Conservation (phyloP, 495 filamentous ascomycete species). For the Hyaloscypha hepaticicola region DNA sequence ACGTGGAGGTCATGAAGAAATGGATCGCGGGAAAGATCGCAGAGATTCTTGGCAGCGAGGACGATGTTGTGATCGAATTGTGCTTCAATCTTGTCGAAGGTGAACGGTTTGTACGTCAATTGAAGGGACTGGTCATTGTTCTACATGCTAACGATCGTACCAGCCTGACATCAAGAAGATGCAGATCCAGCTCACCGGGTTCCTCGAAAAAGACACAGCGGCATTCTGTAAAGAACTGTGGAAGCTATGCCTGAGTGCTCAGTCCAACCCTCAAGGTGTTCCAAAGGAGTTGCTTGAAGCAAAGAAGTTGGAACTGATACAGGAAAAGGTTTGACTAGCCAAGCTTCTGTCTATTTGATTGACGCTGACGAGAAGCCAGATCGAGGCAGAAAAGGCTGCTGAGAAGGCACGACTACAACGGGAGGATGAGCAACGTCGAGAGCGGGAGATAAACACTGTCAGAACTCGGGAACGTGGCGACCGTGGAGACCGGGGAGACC, state of each 20-base stretch:
- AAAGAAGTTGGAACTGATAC: constrained; percentile 90
- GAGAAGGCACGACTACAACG: constrained; percentile 66
- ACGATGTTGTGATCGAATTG: constrained; percentile 92
- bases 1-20: constrained; percentile 96
- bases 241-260: constrained; percentile 86
- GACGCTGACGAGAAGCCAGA: constrained; percentile 46
- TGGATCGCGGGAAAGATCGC: constrained; percentile 91
- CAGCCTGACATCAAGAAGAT: constrained; percentile 94
- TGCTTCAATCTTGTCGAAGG: constrained; percentile 88
- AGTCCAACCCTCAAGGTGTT: constrained; percentile 83
- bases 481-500: constrained; percentile 60
- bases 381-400: constrained; percentile 78
- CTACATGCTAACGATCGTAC: constrained; percentile 12
- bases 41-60: constrained; percentile 83
- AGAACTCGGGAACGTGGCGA: constrained; percentile 74
- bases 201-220: constrained; percentile 89
- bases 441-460: constrained; percentile 61
- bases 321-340: constrained; percentile 71
- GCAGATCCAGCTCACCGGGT: constrained; percentile 91
- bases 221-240: constrained; percentile 93
- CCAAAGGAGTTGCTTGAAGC: constrained; percentile 93
- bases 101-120: constrained; percentile 66
- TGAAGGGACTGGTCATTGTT: not conserved
- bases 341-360: not conserved
- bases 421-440: constrained; percentile 56